Percentiles rank a stretch among this genome's conserved stretches.
Conservation (phyloP, 1,284 basidiomycete species). For the Irpex rosettiformis region DNA sequence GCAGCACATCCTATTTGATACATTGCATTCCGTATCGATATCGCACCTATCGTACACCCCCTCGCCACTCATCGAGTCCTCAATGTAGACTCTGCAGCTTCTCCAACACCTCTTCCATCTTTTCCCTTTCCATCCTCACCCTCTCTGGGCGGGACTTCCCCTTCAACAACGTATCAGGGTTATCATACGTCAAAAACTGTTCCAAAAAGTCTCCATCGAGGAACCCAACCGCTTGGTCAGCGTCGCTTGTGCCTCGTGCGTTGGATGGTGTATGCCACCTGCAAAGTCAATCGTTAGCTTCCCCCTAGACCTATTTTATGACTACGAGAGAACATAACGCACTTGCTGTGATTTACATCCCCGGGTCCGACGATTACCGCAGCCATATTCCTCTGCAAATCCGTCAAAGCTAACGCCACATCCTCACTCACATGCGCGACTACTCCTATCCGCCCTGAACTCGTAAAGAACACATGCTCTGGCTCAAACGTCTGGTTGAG, state of each 20-base stretch:
- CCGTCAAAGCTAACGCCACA: constrained; percentile 63
- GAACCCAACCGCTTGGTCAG: constrained; percentile 66
- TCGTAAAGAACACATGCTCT: constrained; percentile 75
- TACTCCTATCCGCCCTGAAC: constrained; percentile 80
- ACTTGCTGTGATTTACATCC: constrained; percentile 65
- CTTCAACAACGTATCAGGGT: constrained; percentile 41
- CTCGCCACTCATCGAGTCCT: not conserved
- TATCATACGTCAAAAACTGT: constrained; percentile 47
- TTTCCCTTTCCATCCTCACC: constrained; percentile 40
- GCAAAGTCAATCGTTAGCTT: not conserved
- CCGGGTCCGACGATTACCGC: constrained; percentile 51
- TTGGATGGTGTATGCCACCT: constrained; percentile 71
- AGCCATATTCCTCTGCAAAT: constrained; percentile 78
- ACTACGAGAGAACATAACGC: constrained; percentile 20
- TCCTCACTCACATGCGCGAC: constrained; percentile 62
- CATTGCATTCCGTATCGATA: not conserved
- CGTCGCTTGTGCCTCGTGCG: constrained; percentile 49
- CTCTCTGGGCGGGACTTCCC: constrained; percentile 55
- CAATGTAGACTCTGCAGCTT: constrained; percentile 64
- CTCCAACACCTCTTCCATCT: constrained; percentile 51
- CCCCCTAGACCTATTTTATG: not conserved
- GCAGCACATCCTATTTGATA: not conserved
- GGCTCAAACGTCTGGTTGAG: constrained; percentile 37
- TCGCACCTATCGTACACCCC: not conserved
- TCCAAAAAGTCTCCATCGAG: constrained; percentile 90